Evolutionary conservation across 192 early-diverging fungal species (phyloP).

Genomic region (Irineochytrium annulatum): DNA sequence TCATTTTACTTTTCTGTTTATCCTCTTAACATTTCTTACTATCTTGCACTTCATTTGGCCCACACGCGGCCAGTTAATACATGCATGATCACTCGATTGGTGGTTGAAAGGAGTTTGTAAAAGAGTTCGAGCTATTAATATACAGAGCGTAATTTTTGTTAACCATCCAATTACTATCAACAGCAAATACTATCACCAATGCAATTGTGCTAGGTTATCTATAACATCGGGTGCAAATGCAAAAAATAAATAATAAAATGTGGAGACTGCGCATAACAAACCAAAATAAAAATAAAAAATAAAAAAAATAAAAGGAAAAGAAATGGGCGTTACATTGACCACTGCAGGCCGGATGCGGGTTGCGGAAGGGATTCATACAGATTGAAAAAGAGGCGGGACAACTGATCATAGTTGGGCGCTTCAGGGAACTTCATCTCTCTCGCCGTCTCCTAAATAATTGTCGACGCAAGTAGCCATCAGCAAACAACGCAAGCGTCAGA

Average conservation of each 20-base stretch:
- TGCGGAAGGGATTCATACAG: background rate
- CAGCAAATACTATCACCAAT: background rate
- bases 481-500: background rate
- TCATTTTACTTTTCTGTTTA: background rate
- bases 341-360: background rate
- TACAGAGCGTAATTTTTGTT: background rate
- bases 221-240: no score
- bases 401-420: background rate
- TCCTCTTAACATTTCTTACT: no score
- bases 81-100: background rate
- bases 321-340: background rate
- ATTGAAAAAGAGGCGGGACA: background rate
- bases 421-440: background rate
- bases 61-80: background rate
- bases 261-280: no score
- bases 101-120: background rate
- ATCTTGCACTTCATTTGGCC: no score
- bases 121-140: background rate
- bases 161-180: background rate
- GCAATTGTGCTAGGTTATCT: no score
- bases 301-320: no score
- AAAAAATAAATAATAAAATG: no score
- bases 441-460: background rate
- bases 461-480: background rate
- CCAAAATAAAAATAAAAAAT: no score